Conservation (phyloP, 2,329 filamentous ascomycete genomes). For the Tympanopsis confertula region DNA sequence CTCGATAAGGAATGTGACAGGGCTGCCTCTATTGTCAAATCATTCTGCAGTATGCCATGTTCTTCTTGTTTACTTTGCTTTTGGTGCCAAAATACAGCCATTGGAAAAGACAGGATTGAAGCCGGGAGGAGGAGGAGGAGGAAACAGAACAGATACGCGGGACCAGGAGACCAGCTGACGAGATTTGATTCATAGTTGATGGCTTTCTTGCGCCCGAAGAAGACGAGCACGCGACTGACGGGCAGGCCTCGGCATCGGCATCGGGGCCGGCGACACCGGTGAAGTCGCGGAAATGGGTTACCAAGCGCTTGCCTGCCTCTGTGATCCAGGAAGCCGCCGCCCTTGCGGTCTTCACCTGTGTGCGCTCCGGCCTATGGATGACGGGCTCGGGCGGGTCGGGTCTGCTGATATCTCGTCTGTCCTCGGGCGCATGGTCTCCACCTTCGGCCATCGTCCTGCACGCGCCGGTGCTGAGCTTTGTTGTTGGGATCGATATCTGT, state of each 20-base stretch:
- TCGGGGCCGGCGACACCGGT: conserved; percentile 58
- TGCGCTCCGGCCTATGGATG: conserved; percentile 86
- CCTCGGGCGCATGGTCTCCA: conserved; percentile 81
- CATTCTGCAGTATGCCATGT: conserved; percentile 66
- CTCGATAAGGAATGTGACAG: conserved; percentile 87
- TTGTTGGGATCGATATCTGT: conserved; percentile 88
- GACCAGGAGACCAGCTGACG: no score
- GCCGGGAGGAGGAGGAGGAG: background rate
- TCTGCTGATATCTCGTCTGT: conserved; percentile 70
- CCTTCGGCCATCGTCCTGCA: conserved; percentile 86
- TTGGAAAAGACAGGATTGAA: conserved; percentile 5
- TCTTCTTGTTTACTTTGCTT: background rate
- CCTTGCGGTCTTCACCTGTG: conserved; percentile 86
- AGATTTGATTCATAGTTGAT: conserved; percentile 20
- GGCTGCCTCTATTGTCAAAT: conserved; percentile 76
- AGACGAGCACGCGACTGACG: conserved; percentile 16
- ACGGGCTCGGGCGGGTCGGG: conserved; percentile 85
- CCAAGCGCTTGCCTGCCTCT: conserved; percentile 73
- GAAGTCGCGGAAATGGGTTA: conserved; percentile 40
- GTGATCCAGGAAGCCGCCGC: conserved; percentile 85
- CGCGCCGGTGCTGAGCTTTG: conserved; percentile 77
- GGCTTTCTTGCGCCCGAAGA: conserved; percentile 38
- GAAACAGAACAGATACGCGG: background rate
- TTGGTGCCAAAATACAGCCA: conserved; percentile 7
- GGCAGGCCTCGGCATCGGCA: conserved; percentile 13